Base-by-base conservation (phyloP, 495 filamentous ascomycete species). In the Lepidopterella palustris region DNA sequence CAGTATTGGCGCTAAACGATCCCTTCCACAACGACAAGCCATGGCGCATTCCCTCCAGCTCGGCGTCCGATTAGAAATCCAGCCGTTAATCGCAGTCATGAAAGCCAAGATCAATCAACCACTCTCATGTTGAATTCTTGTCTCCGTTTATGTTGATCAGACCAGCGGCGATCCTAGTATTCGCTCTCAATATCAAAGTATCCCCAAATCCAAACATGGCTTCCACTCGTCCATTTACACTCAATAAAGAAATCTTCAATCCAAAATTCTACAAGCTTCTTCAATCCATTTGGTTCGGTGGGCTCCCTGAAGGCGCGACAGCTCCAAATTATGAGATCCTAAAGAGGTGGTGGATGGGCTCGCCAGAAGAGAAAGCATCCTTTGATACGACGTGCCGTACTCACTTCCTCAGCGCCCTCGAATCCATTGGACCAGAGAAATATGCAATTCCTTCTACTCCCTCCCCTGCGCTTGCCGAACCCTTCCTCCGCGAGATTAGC, bases 231-330 rank as follows among this genome's bases (percentile, higher is more conserved):
- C 21, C 71, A 18, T 61, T 69, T 39, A 59, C 55, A 50, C 65
- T 73, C 21, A 70, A 73, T 57, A 69, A 71, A 49, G 60, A 62
- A 21, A 64, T 72, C 58, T 74, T 72, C 64, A 71, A 70, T 24
- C 58, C 54, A 1, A 40, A 40, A 5, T 59, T 73, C 3, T 74
- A 71, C 63, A 51, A 48, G 10, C 42, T 45, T 4, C 35, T 72
- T 5, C 65, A 27, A 54, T 49, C 62, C 23, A 47, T 68, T 24
- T 70, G 67, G 70, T 69, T 70, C 50, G 59, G 55, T 18, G 64
- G 53, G 27, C 25, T 70, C 10, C 56, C 61, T 18, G 23, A 28
- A 15, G 39, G 28, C 24, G 48, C 68, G 1, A 63, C 40, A 9
- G 18, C 54, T 10, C 50, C 66, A 3, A 45, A 59, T 23, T 47